Evolutionary conservation across 1,139 yeast species (phyloP).

Genomic region (Scheffersomyces insectosa): DNA sequence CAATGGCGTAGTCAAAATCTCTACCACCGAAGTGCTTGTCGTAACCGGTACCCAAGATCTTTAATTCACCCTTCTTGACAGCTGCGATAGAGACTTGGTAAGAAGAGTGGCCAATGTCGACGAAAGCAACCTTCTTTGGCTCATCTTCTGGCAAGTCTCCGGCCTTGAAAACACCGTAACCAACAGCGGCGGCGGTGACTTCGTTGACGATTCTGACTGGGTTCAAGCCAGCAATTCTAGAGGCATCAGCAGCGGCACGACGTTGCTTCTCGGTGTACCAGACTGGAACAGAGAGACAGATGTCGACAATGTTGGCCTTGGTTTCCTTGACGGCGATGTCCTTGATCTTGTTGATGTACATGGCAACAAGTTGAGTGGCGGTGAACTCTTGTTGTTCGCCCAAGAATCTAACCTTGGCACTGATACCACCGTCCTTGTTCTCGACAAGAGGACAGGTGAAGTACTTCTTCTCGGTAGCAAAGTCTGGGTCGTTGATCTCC

Average conservation of each 20-base stretch:
- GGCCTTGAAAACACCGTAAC: slow-evolving; percentile 97
- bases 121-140: slow-evolving; percentile 86
- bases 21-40: slow-evolving; percentile 99
- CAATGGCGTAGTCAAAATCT: slow-evolving; percentile 89
- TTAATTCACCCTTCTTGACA: slow-evolving; percentile 94
- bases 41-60: slow-evolving; percentile 86
- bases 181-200: slow-evolving; percentile 97
- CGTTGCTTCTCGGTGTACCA: slow-evolving; percentile 98
- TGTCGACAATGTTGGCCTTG: slow-evolving; percentile 78
- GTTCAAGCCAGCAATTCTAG: slow-evolving; percentile 93
- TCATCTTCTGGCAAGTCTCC: slow-evolving; percentile 92
- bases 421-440: slow-evolving; percentile 70
- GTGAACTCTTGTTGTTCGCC: slow-evolving; percentile 81
- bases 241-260: slow-evolving; percentile 95
- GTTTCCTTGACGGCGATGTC: slow-evolving; percentile 79
- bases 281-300: slow-evolving; percentile 92
- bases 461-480: slow-evolving; percentile 71
- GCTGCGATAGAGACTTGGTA: slow-evolving; percentile 90
- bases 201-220: slow-evolving; percentile 98
- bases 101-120: slow-evolving; percentile 96
- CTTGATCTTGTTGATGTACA: slow-evolving; percentile 91
- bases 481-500: slow-evolving; percentile 72
- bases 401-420: slow-evolving; percentile 81
- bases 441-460: slow-evolving; percentile 71
- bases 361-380: slow-evolving; percentile 88